Evolutionary conservation across 2,329 filamentous ascomycete species (phyloP).

Genomic region (Ploettnerulaceae sp.): DNA sequence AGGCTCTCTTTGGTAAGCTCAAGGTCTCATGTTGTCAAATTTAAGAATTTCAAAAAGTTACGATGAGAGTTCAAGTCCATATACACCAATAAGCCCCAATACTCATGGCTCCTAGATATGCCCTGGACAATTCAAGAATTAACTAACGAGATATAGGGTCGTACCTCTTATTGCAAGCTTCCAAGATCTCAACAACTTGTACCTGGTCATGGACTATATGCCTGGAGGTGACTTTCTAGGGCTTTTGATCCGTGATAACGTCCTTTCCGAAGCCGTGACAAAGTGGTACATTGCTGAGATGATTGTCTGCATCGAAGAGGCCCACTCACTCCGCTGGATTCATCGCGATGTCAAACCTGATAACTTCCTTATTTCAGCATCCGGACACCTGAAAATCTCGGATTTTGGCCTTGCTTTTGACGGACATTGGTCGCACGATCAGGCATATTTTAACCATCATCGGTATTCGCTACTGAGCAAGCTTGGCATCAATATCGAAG

Average conservation of each 20-base stretch:
- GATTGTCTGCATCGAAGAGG: slow-evolving; percentile 90
- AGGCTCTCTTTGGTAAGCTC: slow-evolving; percentile 67
- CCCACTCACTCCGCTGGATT: slow-evolving; percentile 82
- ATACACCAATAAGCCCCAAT: no score
- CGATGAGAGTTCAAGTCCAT: no score
- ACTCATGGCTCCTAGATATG: no score
- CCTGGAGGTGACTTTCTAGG: slow-evolving; percentile 91
- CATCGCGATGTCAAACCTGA: slow-evolving; percentile 96
- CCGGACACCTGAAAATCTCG: slow-evolving; percentile 89
- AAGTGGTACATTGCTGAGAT: slow-evolving; percentile 93
- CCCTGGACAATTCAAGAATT: no score
- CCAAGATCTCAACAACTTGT: slow-evolving; percentile 77
- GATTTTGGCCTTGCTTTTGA: slow-evolving; percentile 96
- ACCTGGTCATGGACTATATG: slow-evolving; percentile 98
- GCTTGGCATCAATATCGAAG: slow-evolving; percentile 67
- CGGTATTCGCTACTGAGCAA: slow-evolving; percentile 74
- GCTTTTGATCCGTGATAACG: slow-evolving; percentile 77
- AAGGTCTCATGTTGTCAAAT: not conserved
- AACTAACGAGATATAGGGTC: slow-evolving; percentile 49
- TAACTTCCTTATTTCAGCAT: slow-evolving; percentile 87
- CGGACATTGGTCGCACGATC: slow-evolving; percentile 90
- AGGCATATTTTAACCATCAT: slow-evolving; percentile 78
- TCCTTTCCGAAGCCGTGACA: slow-evolving; percentile 71
- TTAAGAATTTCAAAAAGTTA: not conserved
- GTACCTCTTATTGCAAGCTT: slow-evolving; percentile 86